phyloP scores from a whole-genome alignment of 2,329 filamentous ascomycete species.

The Calonectria multiphialidica region DNA sequence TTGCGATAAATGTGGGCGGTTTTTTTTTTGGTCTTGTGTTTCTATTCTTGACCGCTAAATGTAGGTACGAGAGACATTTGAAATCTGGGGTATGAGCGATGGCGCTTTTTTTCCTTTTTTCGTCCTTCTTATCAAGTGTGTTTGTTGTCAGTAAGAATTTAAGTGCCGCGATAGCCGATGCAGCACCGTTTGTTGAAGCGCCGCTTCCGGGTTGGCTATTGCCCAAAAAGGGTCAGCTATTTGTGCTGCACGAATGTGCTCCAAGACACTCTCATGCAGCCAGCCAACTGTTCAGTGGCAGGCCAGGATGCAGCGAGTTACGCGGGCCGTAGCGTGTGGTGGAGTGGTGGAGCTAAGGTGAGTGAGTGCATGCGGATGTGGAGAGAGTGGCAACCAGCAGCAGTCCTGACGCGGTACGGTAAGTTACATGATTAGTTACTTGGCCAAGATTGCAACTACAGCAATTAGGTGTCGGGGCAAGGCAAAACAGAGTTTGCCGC shows the following conservation, averaged over 20 bases:
- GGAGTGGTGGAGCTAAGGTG: slow-evolving; percentile 3
- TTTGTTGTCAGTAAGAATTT: neutral
- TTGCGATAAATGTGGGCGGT: slow-evolving; percentile 9
- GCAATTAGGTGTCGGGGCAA: neutral
- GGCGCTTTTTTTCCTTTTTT: neutral
- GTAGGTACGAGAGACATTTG: neutral
- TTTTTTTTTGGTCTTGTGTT: neutral
- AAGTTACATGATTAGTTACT: neutral
- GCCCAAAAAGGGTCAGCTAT: neutral
- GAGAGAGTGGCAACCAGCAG: slow-evolving; percentile 4
- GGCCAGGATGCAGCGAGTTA: neutral
- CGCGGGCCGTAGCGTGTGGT: slow-evolving; percentile 14
- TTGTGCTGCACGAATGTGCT: neutral
- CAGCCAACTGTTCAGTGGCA: neutral
- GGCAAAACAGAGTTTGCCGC: slow-evolving; percentile 5
- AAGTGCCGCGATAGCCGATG: slow-evolving; percentile 25
- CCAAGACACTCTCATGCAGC: neutral
- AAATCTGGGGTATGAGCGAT: neutral
- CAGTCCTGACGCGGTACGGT: no score
- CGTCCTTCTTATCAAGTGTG: neutral
- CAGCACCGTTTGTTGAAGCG: slow-evolving; percentile 17
- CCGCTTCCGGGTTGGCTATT: slow-evolving; percentile 6
- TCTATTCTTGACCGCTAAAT: neutral
- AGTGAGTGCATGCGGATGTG: slow-evolving; percentile 8
- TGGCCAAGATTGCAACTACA: neutral